Percentiles rank a stretch among this genome's conserved stretches.
phyloP scores from a whole-genome alignment of 179 eudicot genomes.

The Camellia oleifera region DNA sequence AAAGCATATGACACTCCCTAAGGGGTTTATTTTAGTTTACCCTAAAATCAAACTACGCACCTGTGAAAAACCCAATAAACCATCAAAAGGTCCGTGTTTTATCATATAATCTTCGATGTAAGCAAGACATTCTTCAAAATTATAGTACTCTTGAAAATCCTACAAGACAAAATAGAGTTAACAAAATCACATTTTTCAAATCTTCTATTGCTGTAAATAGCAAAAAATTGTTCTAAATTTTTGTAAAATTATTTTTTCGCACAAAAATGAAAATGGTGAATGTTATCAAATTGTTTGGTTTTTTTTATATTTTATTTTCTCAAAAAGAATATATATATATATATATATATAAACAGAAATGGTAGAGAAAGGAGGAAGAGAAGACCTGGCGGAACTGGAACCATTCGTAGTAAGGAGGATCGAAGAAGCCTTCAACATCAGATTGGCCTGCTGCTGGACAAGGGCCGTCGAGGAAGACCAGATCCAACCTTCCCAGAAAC shows the following conservation, averaged over 20 bases:
- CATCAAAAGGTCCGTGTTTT: conserved; percentile 66
- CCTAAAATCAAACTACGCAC: conserved; percentile 17
- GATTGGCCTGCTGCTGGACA: conserved; percentile 41
- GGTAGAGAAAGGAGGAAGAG: neutral
- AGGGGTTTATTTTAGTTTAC: too few species aligned
- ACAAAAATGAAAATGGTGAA: too few species aligned
- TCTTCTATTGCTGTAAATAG: too few species aligned
- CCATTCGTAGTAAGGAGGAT: conserved; percentile 77
- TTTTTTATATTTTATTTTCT: too few species aligned
- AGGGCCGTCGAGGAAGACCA: conserved; percentile 56
- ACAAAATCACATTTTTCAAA: too few species aligned
- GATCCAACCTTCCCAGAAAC: conserved; percentile 45
- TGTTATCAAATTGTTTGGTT: too few species aligned
- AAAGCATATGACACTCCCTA: too few species aligned
- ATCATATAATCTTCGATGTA: conserved; percentile 60
- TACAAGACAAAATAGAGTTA: conserved; percentile 16
- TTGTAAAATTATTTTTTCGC: too few species aligned
- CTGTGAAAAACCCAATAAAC: conserved; percentile 73
- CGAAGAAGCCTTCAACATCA: conserved; percentile 56
- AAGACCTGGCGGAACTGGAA: conserved; percentile 50
- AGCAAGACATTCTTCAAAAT: conserved; percentile 50
- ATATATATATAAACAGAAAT: too few species aligned
- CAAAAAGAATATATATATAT: too few species aligned
- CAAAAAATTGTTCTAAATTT: too few species aligned
- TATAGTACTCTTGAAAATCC: conserved; percentile 44